Percentiles rank a stretch among this genome's conserved stretches.
Conservation (phyloP, 2,329 filamentous ascomycete species). For the Trichophyton mentagrophytes region DNA sequence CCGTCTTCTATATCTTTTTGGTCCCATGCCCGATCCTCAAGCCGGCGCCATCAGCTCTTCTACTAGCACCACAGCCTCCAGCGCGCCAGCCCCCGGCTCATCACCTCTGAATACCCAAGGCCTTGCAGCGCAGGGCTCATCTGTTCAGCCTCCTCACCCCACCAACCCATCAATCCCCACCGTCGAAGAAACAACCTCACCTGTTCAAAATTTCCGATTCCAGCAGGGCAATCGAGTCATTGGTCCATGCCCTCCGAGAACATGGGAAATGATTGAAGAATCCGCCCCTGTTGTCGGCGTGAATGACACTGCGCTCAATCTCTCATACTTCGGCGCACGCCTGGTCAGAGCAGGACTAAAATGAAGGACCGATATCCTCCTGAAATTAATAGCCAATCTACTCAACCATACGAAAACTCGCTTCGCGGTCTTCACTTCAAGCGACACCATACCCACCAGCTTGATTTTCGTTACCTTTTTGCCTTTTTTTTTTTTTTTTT, state of each 20-base stretch:
- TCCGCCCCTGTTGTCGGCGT: constrained; percentile 31
- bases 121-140: constrained; percentile 2
- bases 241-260: constrained; percentile 26
- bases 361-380: not conserved
- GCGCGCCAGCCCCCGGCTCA: constrained; percentile 21
- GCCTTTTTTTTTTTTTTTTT: too few species aligned
- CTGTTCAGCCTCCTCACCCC: not conserved
- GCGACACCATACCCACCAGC: not conserved
- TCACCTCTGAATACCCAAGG: constrained; percentile 11
- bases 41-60: not conserved
- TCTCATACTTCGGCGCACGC: constrained; percentile 32
- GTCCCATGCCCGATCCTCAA: constrained; percentile 23
- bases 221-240: constrained; percentile 26
- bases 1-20: constrained; percentile 31
- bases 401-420: not conserved
- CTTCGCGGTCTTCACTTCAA: not conserved
- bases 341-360: constrained; percentile 10
- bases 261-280: constrained; percentile 36
- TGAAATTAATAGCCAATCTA: too few species aligned
- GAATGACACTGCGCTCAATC: constrained; percentile 35
- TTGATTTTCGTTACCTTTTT: not conserved
- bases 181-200: constrained; percentile 14
- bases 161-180: not conserved
- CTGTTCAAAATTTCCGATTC: constrained; percentile 24
- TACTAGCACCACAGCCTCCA: constrained; percentile 17